A percentile compares a stretch with the other conserved stretches of the same genome.
phyloP scores from a whole-genome alignment of 495 filamentous ascomycete genomes.

The Aspergillus panamensis region DNA sequence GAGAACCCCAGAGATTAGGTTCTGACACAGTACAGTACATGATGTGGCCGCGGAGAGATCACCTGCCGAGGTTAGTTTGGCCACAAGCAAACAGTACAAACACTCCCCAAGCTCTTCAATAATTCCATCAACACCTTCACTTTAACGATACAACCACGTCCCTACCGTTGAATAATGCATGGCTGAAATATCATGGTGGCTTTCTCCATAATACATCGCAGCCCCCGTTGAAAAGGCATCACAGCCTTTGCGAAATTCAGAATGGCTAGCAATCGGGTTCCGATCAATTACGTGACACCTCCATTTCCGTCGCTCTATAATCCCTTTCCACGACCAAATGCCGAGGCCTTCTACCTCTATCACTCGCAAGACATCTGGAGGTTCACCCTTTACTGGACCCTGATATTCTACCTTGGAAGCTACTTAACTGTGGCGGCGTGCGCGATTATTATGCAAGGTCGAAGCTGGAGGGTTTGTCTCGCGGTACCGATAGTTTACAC shows the following conservation, averaged over 20 bases:
- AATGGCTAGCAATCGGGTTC: constrained; percentile 50
- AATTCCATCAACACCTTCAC: background rate
- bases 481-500: constrained; percentile 71
- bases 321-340: constrained; percentile 54
- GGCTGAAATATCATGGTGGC: constrained; percentile 15
- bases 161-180: background rate
- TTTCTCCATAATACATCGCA: background rate
- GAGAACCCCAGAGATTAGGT: background rate
- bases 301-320: constrained; percentile 87
- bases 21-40: constrained; percentile 20
- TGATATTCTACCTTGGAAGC: constrained; percentile 44
- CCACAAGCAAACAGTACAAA: constrained; percentile 41
- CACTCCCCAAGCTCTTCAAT: constrained; percentile 9
- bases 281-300: constrained; percentile 66
- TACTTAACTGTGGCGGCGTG: constrained; percentile 60
- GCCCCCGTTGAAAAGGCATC: constrained; percentile 11
- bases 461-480: constrained; percentile 73
- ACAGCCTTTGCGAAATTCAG: background rate
- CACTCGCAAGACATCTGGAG: constrained; percentile 80
- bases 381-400: constrained; percentile 87
- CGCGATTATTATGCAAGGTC: constrained; percentile 65
- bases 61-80: constrained; percentile 40
- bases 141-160: background rate
- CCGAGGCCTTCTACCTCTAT: constrained; percentile 66
- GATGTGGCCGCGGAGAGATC: constrained; percentile 32